Conservation (phyloP, 768 basidiomycete genomes). For the Lactarius sanguifluus region DNA sequence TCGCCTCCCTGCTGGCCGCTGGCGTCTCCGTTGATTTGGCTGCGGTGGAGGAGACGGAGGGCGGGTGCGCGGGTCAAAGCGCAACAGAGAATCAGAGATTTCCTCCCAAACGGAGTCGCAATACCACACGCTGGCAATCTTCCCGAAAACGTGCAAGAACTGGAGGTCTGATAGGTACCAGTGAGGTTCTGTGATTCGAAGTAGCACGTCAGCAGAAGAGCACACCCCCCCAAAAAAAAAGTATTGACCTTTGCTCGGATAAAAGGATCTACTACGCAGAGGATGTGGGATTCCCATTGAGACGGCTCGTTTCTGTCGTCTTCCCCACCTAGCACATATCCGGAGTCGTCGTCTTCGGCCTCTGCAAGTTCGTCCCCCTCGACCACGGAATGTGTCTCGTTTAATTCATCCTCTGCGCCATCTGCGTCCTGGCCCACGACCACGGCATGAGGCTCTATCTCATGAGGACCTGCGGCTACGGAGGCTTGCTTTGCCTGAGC, state of each 20-base stretch:
- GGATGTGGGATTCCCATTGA: constrained; percentile 23
- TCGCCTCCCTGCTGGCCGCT: constrained; percentile 7
- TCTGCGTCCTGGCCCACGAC: constrained; percentile 1
- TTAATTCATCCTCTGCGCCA: neutral
- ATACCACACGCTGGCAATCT: constrained; percentile 27
- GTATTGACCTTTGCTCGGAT: constrained; percentile 39
- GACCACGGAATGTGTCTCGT: neutral
- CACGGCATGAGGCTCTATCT: neutral
- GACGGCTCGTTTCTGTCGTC: constrained; percentile 9
- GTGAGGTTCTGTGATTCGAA: constrained; percentile 31
- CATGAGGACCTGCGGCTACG: neutral
- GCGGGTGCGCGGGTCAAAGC: constrained; percentile 16
- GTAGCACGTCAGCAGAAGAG: neutral
- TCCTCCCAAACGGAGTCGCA: constrained; percentile 23
- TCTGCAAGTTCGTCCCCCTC: constrained; percentile 13
- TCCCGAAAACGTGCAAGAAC: constrained; percentile 24
- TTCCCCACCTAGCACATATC: neutral
- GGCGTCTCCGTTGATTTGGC: constrained; percentile 8
- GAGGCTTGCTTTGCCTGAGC: neutral
- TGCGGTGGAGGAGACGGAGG: constrained; percentile 16
- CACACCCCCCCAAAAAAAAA: neutral
- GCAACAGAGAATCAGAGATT: constrained; percentile 15
- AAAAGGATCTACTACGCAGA: constrained; percentile 45
- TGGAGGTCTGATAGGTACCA: constrained; percentile 16
- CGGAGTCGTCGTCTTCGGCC: constrained; percentile 13